phyloP scores from a whole-genome alignment of 164 flowering plant genomes.

The Magnolia changhungtana region DNA sequence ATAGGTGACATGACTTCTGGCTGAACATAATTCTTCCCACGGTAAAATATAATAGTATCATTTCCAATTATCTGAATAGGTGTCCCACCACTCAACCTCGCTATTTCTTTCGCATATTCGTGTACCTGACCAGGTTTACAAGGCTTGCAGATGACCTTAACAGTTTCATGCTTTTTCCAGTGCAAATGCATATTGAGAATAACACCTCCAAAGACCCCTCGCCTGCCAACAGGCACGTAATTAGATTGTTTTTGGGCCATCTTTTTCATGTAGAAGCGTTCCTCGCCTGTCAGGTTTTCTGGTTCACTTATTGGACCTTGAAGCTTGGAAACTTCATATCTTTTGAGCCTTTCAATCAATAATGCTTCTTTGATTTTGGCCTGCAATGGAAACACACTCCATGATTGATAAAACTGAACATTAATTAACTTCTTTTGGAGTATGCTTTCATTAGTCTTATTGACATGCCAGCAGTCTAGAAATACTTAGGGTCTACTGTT shows the following conservation, averaged over 20 bases:
- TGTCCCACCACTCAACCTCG: constrained; percentile 86
- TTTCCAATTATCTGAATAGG: constrained; percentile 78
- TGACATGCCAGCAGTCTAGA: background rate
- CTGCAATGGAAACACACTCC: constrained; percentile 30
- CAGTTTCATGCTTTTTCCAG: constrained; percentile 97
- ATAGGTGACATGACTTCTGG: constrained; percentile 81
- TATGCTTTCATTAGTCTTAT: background rate
- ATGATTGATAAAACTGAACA: background rate
- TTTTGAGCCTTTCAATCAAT: constrained; percentile 69
- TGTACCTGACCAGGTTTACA: constrained; percentile 83
- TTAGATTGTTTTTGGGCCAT: constrained; percentile 90
- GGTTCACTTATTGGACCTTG: constrained; percentile 75
- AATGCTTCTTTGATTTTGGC: constrained; percentile 82
- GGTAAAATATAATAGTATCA: constrained; percentile 74
- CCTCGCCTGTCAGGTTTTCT: constrained; percentile 72
- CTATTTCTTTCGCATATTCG: constrained; percentile 73
- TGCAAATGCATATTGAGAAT: constrained; percentile 95
- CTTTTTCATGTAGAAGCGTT: constrained; percentile 75
- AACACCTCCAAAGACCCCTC: constrained; percentile 95
- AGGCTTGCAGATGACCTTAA: constrained; percentile 82
- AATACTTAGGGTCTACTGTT: background rate
- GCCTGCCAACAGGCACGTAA: constrained; percentile 78
- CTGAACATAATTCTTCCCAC: constrained; percentile 86
- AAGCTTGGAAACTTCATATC: constrained; percentile 74
- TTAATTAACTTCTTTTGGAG: background rate